Evolutionary conservation across 225 moss, liverwort and hornwort species (phyloP).

Genomic region (Straminergon stramineum): DNA sequence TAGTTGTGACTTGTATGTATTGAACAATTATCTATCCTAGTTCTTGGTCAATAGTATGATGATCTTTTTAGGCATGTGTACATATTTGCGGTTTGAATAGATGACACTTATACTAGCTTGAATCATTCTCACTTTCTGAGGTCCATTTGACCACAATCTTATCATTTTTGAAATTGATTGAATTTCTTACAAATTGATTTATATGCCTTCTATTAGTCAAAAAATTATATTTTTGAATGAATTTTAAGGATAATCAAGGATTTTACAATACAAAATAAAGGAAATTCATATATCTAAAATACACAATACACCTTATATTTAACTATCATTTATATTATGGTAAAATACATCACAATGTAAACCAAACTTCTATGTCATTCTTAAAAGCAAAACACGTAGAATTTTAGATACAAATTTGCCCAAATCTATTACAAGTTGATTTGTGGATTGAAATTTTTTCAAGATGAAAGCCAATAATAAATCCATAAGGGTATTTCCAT

Average conservation of each 20-base stretch:
- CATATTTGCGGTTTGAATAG: fast-evolving
- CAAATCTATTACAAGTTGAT: no score
- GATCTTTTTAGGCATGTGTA: not conserved
- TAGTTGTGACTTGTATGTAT: fast-evolving
- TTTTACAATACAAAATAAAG: not conserved
- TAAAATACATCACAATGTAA: not conserved
- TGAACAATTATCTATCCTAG: not conserved
- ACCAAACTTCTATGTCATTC: no score
- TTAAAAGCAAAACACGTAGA: not conserved
- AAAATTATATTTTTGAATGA: not conserved
- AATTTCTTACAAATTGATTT: not conserved
- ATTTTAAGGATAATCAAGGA: no score
- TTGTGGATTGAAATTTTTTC: not conserved
- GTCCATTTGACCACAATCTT: no score
- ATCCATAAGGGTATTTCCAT: fast-evolving
- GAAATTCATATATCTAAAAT: not conserved
- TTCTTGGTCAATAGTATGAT: not conserved
- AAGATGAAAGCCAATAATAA: no score
- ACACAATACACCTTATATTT: not conserved
- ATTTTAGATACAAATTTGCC: not conserved
- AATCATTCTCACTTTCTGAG: not conserved
- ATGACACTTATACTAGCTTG: no score
- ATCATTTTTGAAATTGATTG: not conserved
- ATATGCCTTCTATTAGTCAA: not conserved
- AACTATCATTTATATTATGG: no score